A percentile compares a stretch with the other conserved stretches of the same genome.
Conservation (phyloP, 306 rosid species). For the Trifolium repens region DNA sequence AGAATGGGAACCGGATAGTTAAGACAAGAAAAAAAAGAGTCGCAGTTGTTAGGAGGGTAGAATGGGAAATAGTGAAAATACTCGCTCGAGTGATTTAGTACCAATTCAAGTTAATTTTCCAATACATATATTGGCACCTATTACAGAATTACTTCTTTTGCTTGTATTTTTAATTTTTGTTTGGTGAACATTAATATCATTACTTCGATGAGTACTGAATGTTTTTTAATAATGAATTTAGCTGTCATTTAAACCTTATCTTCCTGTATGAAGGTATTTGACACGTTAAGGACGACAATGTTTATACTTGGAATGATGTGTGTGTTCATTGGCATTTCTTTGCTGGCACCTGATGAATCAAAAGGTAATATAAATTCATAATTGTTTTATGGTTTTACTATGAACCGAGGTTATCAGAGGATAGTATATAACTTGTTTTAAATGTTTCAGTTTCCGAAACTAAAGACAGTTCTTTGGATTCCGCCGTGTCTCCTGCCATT, state of each 20-base stretch:
- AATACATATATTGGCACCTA: too few relatives aligned
- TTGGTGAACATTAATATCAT: neutral
- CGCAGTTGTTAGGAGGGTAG: too few relatives aligned
- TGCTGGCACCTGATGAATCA: constrained; percentile 94
- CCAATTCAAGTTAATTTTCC: too few relatives aligned
- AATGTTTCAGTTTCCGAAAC: constrained; percentile 66
- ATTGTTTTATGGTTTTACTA: constrained; percentile 19
- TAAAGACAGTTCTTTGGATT: constrained; percentile 68
- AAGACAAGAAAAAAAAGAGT: too few relatives aligned
- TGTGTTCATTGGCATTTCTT: constrained; percentile 90
- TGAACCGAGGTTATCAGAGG: constrained; percentile 31
- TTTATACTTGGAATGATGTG: constrained; percentile 86
- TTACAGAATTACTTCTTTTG: too few relatives aligned
- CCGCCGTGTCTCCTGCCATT: constrained; percentile 62
- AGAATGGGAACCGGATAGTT: too few relatives aligned
- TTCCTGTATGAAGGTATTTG: constrained; percentile 78
- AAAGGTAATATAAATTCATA: constrained; percentile 64
- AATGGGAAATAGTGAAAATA: too few relatives aligned
- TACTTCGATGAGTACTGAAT: constrained; percentile 30
- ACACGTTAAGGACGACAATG: constrained; percentile 91
- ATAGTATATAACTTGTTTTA: constrained; percentile 41
- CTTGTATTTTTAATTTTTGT: too few relatives aligned
- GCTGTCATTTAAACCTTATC: constrained; percentile 39
- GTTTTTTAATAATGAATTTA: constrained; percentile 23
- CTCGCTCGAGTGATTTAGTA: too few relatives aligned